phyloP scores from a whole-genome alignment of 1,284 basidiomycete genomes.

The Gastroboletus turbinatus region DNA sequence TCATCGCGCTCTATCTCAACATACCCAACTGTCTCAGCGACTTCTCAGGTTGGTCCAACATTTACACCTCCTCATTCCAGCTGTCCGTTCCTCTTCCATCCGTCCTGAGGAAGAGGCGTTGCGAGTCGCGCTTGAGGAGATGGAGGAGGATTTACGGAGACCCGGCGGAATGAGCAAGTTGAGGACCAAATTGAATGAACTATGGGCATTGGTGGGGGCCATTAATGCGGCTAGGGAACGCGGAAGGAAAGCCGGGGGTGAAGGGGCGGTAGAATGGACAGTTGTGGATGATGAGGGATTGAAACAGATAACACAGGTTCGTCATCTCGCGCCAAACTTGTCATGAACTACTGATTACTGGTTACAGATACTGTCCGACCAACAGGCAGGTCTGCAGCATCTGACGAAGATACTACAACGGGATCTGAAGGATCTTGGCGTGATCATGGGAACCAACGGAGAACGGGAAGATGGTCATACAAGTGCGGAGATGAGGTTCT shows the following conservation, averaged over 20 bases:
- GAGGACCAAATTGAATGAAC: slow-evolving; percentile 74
- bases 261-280: slow-evolving; percentile 62
- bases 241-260: slow-evolving; percentile 44
- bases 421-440: slow-evolving; percentile 66
- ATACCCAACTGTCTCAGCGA: slow-evolving; percentile 75
- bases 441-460: slow-evolving; percentile 59
- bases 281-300: slow-evolving; percentile 84
- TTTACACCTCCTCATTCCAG: slow-evolving; percentile 77
- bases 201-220: slow-evolving; percentile 86
- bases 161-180: slow-evolving; percentile 54
- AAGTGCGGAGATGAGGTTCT: slow-evolving; percentile 26
- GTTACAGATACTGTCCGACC: slow-evolving; percentile 68
- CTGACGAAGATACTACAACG: slow-evolving; percentile 73
- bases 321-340: slow-evolving; percentile 12
- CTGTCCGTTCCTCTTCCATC: slow-evolving; percentile 74
- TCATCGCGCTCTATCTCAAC: slow-evolving; percentile 61
- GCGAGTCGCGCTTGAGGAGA: slow-evolving; percentile 65
- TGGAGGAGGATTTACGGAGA: slow-evolving; percentile 72
- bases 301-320: slow-evolving; percentile 72
- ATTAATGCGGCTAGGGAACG: slow-evolving; percentile 63
- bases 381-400: slow-evolving; percentile 80
- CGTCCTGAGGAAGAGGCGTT: slow-evolving; percentile 81
- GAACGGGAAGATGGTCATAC: slow-evolving; percentile 34
- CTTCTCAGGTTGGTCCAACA: slow-evolving; percentile 74
- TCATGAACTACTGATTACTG: slow-evolving; percentile 2